Evolutionary conservation across 345 rosid genomes (phyloP), one percentile per base, ranked within the genome.

Genomic region (Corchorus capsularis): DNA sequence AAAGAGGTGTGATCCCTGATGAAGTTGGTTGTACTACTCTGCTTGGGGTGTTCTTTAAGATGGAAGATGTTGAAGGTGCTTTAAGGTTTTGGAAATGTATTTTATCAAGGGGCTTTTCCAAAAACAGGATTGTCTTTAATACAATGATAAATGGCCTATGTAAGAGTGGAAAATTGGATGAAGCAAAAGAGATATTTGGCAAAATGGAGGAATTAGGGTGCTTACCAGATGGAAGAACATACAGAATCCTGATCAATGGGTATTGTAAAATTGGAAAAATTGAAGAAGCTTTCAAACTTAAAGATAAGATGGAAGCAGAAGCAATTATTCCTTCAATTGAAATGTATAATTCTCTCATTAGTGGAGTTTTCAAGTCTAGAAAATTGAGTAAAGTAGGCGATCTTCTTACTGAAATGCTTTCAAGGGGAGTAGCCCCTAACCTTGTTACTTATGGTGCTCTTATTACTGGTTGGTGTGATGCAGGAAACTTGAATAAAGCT

Each of bases 121-220:
- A 80, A 69, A 86, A 81, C 54, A 84, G 82, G 53, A 66, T 85
- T 65, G 79, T 89, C 47, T 91, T 88, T 81, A 95, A 95, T 78
- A 86, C 85, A 46, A 87, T 91, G 94, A 91, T 93, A 50, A 88
- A 81, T 68, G 97, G 98, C 47, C 61, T 93, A 10, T 90, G 94
- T 80, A 88, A 85, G 85, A 79, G 85, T 83, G 90, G 85, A 78
- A 88, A 84, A 82, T 86, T 95, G 84, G 80, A 52, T 57, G 90
- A 87, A 84, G 99, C 95, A 7, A 81, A 81, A 88, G 93, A 88
- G 87, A 79, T 87, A 71, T 81, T 89, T 69, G 71, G 53, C 71
- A 85, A 80, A 80, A 89, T 90, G 91, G 81, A 74, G 72, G 87
- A 82, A 12, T 71, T 89, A 72, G 89, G 91, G 59, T 89, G 87